phyloP scores from a whole-genome alignment of 2,329 filamentous ascomycete genomes.

The Alternaria ethzedia region DNA sequence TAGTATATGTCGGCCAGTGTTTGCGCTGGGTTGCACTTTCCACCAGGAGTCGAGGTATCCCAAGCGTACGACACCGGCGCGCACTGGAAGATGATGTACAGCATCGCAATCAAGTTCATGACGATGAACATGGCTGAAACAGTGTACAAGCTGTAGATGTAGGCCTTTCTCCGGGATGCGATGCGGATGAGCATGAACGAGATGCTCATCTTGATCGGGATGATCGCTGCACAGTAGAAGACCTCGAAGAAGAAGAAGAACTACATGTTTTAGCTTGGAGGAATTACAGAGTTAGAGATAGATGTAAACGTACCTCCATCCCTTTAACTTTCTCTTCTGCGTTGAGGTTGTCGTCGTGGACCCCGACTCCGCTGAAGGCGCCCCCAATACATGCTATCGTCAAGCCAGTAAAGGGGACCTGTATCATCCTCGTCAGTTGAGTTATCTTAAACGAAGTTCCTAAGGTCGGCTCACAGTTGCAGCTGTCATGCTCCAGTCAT shows the following conservation, averaged over 20 bases:
- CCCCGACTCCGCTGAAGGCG: conserved; percentile 9
- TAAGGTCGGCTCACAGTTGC: neutral
- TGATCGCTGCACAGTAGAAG: conserved; percentile 11
- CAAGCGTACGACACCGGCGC: conserved; percentile 10
- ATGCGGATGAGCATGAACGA: conserved; percentile 14
- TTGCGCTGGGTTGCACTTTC: conserved; percentile 10
- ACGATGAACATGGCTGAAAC: conserved; percentile 11
- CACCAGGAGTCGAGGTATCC: conserved; percentile 11
- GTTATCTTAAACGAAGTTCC: neutral
- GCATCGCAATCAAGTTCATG: conserved; percentile 12
- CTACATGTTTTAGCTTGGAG: neutral
- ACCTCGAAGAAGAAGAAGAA: conserved; percentile 13
- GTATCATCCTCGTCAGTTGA: neutral
- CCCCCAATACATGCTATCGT: conserved; percentile 12
- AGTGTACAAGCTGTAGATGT: conserved; percentile 7
- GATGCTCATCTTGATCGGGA: conserved; percentile 14
- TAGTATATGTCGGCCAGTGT: conserved; percentile 12
- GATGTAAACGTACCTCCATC: conserved; percentile 6
- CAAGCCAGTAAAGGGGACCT: conserved; percentile 12
- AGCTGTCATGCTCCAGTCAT: conserved; percentile 13
- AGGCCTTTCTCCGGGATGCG: conserved; percentile 2
- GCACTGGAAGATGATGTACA: conserved; percentile 14
- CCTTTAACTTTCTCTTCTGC: conserved; percentile 2
- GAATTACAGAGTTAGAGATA: neutral
- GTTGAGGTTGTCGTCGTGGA: conserved; percentile 1